Evolutionary conservation across 2,329 filamentous ascomycete species (phyloP), one percentile per base, ranked within the genome.

Genomic region (Fusarium heterosporum): DNA sequence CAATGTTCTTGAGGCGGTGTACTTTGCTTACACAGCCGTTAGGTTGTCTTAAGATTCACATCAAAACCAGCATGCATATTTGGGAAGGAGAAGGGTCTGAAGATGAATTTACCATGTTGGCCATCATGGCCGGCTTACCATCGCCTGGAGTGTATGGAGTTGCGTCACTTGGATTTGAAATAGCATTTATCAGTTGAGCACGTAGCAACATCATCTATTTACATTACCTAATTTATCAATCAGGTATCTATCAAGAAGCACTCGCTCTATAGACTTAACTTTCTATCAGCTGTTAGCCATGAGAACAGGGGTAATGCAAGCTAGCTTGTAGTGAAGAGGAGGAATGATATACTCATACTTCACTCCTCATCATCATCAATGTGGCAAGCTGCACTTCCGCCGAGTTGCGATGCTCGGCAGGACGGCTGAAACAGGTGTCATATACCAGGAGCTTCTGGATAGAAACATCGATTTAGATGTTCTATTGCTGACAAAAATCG

Each of bases 131-230:
- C 45, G 38, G n/a, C 39, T 49, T 38, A 49, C 55, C 38, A 60
- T 48, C 47, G 55, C 41, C 55, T 59, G 48, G 50, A 45, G 62
- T 60, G 55, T 57, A 64, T 42, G 53, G 62, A 61, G 65, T 69
- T 56, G 46, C 54, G 22, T 49, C 38, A 34, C 54, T 60, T 51
- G 39, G 17, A 61, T 65, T 54, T 36, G 19, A 61, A 55, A 47
- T 61, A 68, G 56, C 64, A 68, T 49, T 61, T 55, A 45, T 43
- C 50, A 68, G 39, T 63, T 40, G 39, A 51, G 45, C 58, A 63
- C 50, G 29, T 46, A 63, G 43, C 59, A 61, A 25, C 40, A 39
- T 55, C 40, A 38, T 50, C 13, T 61, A 50, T 68, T 65, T 38
- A 30, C 36, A 39, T 56, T 26, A 38, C 22, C 22, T 22, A 6